Base-by-base conservation (phyloP, 2,329 filamentous ascomycete species). In the Alternaria sp. region DNA sequence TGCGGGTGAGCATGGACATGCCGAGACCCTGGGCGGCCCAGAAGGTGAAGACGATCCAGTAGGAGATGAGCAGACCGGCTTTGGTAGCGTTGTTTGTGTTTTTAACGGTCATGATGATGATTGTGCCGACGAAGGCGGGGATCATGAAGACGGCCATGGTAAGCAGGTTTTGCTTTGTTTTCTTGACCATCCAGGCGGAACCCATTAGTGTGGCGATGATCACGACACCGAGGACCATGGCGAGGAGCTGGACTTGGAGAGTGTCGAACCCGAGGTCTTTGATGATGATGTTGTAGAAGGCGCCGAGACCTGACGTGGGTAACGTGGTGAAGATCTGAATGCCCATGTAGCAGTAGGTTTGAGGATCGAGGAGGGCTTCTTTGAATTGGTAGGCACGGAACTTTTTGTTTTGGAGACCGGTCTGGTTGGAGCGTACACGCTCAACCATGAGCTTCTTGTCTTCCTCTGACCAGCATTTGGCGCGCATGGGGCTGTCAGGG, bases 21-120 rank as follows among this genome's bases (percentile, higher is more conserved):
- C 86, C 83, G 12, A 92, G 81, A 2, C 88, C 90, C 71, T 91
- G 87, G 0, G 90, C 90, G 0, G 90, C 89, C 90, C 90, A 93
- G 85, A 93, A 93, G 6, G 89, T 92, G 17, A 93, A 84, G 0
- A 88, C 90, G 65, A 93, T 90, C 80, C 93, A 93, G 83, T 93
- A 93, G 72, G 85, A 87, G 72, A 93, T 87, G 13, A 93, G 81
- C 0, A 93, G 84, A 6, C 91, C 91, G 26, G 89, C 84, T 77
- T 90, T 86, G 40, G 87, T 88, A 9, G 85, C 78, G 36, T 83
- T 83, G 46, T 82, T 86, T 7, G 84, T 82, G 67, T 90, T 89
- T 21, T 85, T 78, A 8, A 93, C 85, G 0, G 88, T 90, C 76
- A 93, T 90, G 59, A 93, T 85, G 43, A 92, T 85, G 56, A 91